Percentiles rank a stretch among this genome's conserved stretches.
Conservation (phyloP, 495 filamentous ascomycete genomes). For the Penicilliopsis zonata region DNA sequence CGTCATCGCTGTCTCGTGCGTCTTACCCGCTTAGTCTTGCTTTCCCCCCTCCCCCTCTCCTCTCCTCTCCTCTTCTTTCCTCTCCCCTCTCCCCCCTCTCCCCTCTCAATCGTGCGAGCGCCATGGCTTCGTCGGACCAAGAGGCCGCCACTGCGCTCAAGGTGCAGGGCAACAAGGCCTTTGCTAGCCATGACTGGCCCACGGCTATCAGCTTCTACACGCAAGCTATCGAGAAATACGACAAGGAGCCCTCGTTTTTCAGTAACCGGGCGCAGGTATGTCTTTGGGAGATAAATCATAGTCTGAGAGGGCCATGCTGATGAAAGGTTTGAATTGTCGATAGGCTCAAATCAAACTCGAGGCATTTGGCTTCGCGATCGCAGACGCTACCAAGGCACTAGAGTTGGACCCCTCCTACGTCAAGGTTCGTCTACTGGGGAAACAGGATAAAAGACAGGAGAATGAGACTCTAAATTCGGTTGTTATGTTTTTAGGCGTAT, state of each 20-base stretch:
- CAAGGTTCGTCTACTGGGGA: conserved; percentile 48
- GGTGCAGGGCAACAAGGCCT: conserved; percentile 88
- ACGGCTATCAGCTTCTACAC: conserved; percentile 76
- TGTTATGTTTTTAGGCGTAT: conserved; percentile 74
- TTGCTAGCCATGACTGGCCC: conserved; percentile 78
- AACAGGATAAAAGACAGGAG: background rate
- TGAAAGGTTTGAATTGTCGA: conserved; percentile 2
- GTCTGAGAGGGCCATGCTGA: conserved; percentile 8
- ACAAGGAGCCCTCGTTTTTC: conserved; percentile 78
- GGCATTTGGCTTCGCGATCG: conserved; percentile 81
- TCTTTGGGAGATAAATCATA: background rate
- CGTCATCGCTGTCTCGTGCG: conserved; percentile 21
- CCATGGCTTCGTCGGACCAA: conserved; percentile 37
- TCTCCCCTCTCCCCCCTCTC: too few relatives aligned
- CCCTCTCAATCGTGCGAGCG: too few relatives aligned
- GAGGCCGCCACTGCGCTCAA: conserved; percentile 74
- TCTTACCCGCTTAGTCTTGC: conserved; percentile 10
- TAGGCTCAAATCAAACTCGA: conserved; percentile 94
- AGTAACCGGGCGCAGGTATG: conserved; percentile 87
- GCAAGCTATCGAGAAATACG: conserved; percentile 78
- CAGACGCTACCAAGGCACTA: conserved; percentile 88
- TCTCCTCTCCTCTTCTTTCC: conserved; percentile 15
- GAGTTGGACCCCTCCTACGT: conserved; percentile 79
- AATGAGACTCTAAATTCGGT: conserved; percentile 1
- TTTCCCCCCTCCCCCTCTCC: conserved; percentile 8